These are phyloP conservation scores for Scedosporium apiospermum DNA, from an alignment of 2,329 filamentous ascomycete species.

Conservation along the genomic window DNA sequence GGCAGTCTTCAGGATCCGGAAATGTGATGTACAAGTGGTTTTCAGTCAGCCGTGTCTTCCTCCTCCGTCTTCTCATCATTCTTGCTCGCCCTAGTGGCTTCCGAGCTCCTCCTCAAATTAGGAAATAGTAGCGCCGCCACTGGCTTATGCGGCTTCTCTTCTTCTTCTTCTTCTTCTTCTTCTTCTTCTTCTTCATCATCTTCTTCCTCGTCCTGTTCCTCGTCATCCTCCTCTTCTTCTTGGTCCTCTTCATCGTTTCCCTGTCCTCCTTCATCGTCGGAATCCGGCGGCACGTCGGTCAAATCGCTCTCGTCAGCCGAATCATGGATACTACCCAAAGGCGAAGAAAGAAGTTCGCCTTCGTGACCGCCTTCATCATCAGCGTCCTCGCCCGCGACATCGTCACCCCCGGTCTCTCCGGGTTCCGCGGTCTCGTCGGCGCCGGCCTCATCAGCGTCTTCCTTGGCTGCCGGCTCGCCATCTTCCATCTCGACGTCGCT, in stretches of 20 bases:
- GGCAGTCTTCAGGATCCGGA: neutral
- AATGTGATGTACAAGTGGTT: neutral
- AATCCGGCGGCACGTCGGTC: slow-evolving; percentile 51
- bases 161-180: neutral
- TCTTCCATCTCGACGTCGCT: slow-evolving; percentile 32
- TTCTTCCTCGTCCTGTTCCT: slow-evolving; percentile 15
- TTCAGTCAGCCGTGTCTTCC: neutral
- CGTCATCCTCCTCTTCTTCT: slow-evolving; percentile 14
- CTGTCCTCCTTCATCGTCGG: slow-evolving; percentile 45
- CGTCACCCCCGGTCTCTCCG: slow-evolving; percentile 19
- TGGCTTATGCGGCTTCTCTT: slow-evolving; percentile 12
- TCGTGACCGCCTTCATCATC: slow-evolving; percentile 4
- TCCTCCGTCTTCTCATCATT: slow-evolving; percentile 10
- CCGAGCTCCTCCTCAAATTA: slow-evolving; percentile 7
- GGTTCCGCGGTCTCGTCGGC: slow-evolving; percentile 18
- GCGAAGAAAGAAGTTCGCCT: slow-evolving; percentile 31
- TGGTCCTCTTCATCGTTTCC: slow-evolving; percentile 9
- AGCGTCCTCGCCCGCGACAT: slow-evolving; percentile 17
- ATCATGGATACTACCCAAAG: slow-evolving; percentile 51
- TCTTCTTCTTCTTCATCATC: slow-evolving; percentile 19
- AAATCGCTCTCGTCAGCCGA: slow-evolving; percentile 61
- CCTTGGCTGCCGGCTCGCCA: slow-evolving; percentile 16
- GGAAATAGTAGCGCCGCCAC: slow-evolving; percentile 12
- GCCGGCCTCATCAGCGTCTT: slow-evolving; percentile 20
- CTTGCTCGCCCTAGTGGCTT: slow-evolving; percentile 17